Evolutionary conservation across 441 rosid genomes (phyloP).

Genomic region (Erysimum cheiri): DNA sequence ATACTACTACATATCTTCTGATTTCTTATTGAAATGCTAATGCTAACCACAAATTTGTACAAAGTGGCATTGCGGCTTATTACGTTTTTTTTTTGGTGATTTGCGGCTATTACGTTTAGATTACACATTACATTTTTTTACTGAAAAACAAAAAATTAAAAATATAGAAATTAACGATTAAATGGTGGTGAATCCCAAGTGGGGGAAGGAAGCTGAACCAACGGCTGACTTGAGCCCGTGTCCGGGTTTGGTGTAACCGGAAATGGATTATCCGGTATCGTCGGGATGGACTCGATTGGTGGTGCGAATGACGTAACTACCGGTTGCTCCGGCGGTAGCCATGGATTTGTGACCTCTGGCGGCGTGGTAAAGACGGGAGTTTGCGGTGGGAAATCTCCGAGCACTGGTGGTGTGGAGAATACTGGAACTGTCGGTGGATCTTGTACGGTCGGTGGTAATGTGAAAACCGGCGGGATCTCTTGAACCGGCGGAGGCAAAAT

Average conservation of each 20-base stretch:
- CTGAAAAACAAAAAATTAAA: not conserved
- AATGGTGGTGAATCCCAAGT: constrained; percentile 45
- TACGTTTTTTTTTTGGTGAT: too few species aligned
- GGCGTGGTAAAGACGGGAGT: constrained; percentile 32
- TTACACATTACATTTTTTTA: constrained; percentile 12
- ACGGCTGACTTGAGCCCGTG: constrained; percentile 37
- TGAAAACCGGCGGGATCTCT: constrained; percentile 20
- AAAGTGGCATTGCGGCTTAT: constrained; percentile 31
- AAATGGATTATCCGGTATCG: constrained; percentile 36
- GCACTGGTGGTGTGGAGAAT: constrained; percentile 37
- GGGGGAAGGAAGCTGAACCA: constrained; percentile 39
- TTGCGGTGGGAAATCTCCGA: constrained; percentile 42
- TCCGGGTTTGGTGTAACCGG: constrained; percentile 43
- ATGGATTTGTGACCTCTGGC: constrained; percentile 40
- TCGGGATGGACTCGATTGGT: constrained; percentile 36
- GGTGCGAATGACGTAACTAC: constrained; percentile 36
- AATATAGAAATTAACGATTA: constrained; percentile 25
- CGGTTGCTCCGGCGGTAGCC: constrained; percentile 40
- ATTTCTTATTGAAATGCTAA: constrained; percentile 23
- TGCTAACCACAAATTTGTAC: constrained; percentile 32
- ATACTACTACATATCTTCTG: not conserved
- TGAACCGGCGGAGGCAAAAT: constrained; percentile 23
- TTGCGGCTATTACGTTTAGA: too few species aligned
- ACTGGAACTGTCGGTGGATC: constrained; percentile 38
- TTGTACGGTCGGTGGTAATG: constrained; percentile 34